Conservation (phyloP, 2,329 filamentous ascomycete genomes). For the Colletotrichum chlorophyti region DNA sequence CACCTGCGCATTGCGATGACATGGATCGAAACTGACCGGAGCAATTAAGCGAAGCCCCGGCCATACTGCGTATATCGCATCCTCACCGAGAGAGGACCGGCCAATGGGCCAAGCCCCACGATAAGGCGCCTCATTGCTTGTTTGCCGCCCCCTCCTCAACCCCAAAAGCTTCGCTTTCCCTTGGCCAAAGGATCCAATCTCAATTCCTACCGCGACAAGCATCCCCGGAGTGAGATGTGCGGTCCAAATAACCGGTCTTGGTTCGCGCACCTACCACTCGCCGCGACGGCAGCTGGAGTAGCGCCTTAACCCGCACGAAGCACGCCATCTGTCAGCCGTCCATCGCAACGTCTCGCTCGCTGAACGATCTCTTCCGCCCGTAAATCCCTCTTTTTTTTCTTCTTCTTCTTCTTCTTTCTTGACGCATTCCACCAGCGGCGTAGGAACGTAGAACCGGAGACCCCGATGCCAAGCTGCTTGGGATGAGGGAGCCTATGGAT, state of each 20-base stretch:
- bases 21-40: too few species aligned
- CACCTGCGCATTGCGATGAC: not conserved
- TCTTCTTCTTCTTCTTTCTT: too few species aligned
- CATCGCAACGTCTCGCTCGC: not conserved
- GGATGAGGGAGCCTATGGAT: not conserved
- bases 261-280: not conserved
- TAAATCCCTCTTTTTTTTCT: not conserved
- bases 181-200: slow-evolving; percentile 1
- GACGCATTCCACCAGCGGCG: not conserved
- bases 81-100: too few species aligned
- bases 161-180: slow-evolving; percentile 21
- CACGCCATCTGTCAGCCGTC: not conserved
- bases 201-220: not conserved
- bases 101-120: not conserved
- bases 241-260: slow-evolving; percentile 13
- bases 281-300: slow-evolving; percentile 13
- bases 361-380: not conserved
- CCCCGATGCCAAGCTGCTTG: slow-evolving; percentile 1
- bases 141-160: slow-evolving; percentile 8
- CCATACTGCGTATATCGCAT: too few species aligned
- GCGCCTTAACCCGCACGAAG: slow-evolving; percentile 23
- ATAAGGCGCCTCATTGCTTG: slow-evolving; percentile 16
- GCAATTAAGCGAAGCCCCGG: too few species aligned
- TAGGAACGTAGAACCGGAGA: not conserved
- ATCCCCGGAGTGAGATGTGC: not conserved